A percentile compares a stretch with the other conserved stretches of the same genome.
Conservation (phyloP, 2,329 filamentous ascomycete species). For the Penicillium brasilianum region DNA sequence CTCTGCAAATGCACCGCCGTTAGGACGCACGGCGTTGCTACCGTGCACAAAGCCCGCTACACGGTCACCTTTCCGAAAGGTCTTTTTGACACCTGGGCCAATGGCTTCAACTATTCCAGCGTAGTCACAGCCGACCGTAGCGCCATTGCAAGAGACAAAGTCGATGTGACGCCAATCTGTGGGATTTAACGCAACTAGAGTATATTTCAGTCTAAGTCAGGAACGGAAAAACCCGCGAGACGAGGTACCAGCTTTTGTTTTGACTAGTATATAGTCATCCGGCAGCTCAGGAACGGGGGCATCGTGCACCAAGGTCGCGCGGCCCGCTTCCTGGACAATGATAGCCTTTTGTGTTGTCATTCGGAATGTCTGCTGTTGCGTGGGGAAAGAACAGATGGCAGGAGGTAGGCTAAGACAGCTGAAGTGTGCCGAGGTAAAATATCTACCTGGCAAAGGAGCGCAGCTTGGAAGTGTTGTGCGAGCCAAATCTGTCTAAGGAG, state of each 20-base stretch:
- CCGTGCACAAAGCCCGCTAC: conserved; percentile 59
- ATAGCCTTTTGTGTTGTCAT: conserved; percentile 23
- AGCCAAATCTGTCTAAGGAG: background rate
- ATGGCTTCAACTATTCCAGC: conserved; percentile 51
- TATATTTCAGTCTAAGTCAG: background rate
- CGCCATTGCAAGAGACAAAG: conserved; percentile 38
- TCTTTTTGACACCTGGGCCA: conserved; percentile 30
- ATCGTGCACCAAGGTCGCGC: conserved; percentile 11
- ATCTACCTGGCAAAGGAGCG: background rate
- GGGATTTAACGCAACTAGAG: conserved; percentile 56
- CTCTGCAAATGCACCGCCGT: conserved; percentile 60
- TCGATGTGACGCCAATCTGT: conserved; percentile 45
- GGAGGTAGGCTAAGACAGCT: background rate
- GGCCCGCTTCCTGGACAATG: conserved; percentile 19
- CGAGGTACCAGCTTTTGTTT: conserved; percentile 40
- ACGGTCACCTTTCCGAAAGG: conserved; percentile 56
- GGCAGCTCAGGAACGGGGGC: conserved; percentile 46
- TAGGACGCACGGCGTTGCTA: conserved; percentile 41
- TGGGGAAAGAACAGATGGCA: background rate
- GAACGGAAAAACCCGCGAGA: background rate
- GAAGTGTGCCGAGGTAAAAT: background rate
- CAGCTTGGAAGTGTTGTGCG: background rate
- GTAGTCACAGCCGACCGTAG: conserved; percentile 57
- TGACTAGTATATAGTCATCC: conserved; percentile 58
- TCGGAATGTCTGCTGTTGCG: background rate